Percentiles rank a stretch among this genome's conserved stretches.
Evolutionary conservation across 768 basidiomycete species (phyloP).

Genomic region (Leccinum incarnatum): DNA sequence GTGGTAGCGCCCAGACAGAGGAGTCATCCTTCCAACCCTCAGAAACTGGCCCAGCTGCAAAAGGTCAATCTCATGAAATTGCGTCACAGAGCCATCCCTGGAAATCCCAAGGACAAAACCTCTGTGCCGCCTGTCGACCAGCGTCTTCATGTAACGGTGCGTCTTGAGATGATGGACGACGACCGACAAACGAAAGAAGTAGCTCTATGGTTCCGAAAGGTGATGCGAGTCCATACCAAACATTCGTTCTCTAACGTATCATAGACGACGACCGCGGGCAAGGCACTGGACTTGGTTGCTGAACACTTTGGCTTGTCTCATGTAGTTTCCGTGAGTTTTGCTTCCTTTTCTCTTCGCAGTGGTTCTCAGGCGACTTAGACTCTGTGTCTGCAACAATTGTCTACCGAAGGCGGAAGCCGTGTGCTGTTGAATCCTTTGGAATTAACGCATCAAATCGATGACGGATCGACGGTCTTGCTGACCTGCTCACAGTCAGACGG

Average conservation of each 20-base stretch:
- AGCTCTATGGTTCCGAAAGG: constrained; percentile 73
- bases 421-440: constrained; percentile 47
- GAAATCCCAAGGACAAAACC: constrained; percentile 54
- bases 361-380: constrained; percentile 38
- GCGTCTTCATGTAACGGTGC: constrained; percentile 56
- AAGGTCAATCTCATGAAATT: constrained; percentile 72
- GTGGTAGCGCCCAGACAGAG: constrained; percentile 24
- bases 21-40: constrained; percentile 47
- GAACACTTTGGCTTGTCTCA: constrained; percentile 17
- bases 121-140: constrained; percentile 49
- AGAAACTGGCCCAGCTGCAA: constrained; percentile 50
- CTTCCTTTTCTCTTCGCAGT: neutral
- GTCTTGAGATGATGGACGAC: constrained; percentile 17
- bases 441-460: constrained; percentile 51
- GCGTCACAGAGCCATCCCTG: constrained; percentile 65
- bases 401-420: constrained; percentile 23
- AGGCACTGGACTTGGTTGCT: constrained; percentile 56
- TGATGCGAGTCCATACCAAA: constrained; percentile 22
- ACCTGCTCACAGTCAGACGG: constrained; percentile 2
- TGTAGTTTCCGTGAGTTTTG: constrained; percentile 13
- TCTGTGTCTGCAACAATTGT: constrained; percentile 36
- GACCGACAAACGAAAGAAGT: constrained; percentile 37
- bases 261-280: constrained; percentile 57
- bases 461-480: constrained; percentile 40
- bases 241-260: constrained; percentile 4